Evolutionary conservation across 2,329 filamentous ascomycete species (phyloP), one percentile per base, ranked within the genome.

Genomic region (Lecanicillium sp.): DNA sequence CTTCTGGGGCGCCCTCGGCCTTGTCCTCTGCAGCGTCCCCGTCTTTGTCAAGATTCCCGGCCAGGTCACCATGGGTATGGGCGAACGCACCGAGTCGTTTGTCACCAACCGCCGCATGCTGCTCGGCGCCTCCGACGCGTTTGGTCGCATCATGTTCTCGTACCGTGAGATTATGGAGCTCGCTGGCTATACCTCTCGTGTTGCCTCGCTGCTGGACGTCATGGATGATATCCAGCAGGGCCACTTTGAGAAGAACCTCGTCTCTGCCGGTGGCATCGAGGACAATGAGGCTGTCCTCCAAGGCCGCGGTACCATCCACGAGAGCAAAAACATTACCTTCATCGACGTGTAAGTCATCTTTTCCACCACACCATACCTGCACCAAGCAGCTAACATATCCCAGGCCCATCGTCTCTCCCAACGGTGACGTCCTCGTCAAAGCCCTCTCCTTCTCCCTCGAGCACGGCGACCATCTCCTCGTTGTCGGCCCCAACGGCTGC

Each of bases 121-220:
- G 11, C 72, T 98, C 5, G 90, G 87, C 29, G 92, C 88, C 2
- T 97, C 90, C 0, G 92, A 98, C 57, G 90, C 90, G 17, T 96
- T 96, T 55, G 90, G 90, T 2, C 83, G 92, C 43, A 72, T 97
- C 47, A 96, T 96, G 89, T 96, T 95, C 64, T 94, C 87, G 3
- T 97, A 96, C 71, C 89, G 95, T 51, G 92, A 98, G 58, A 83
- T 98, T 46, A 95, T 90, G 58, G 90, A 98, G 61, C 71, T 98
- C 20, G 92, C 92, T 0, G 92, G 92, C 27, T 94, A 95, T 65
- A 98, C 92, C 0, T 90, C 88, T 9, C 81, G 92, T 37, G 92
- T 98, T 5, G 84, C 89, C 2, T 86, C 85, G 3, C 70, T 98
- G 4, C 71, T 98, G 12, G 84, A 94, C 43, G 90, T 97, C 34